Base-by-base conservation (phyloP, 2,329 filamentous ascomycete species). In the Nemania sp. region DNA sequence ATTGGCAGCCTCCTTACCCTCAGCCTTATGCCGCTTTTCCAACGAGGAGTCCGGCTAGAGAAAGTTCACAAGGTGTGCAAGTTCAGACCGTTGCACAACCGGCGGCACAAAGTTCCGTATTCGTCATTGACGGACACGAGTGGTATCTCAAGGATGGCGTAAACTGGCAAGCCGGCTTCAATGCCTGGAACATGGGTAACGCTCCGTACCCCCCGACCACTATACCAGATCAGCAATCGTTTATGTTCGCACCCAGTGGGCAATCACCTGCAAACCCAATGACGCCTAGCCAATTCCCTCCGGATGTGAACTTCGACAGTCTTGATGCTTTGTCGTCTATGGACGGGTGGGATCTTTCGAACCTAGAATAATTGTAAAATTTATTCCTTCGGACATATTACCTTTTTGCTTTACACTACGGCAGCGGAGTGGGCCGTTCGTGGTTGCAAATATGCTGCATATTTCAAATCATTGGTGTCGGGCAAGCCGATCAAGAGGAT, bases 131-230 rank as follows among this genome's bases (percentile, higher is more conserved):
- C 61, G 79, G 79, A 9, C 80, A 83, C 62, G 81, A 85, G 40
- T 87, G 82, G 81, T 83, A 85, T 65, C 71, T 86, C 18, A 84
- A 79, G 54, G 84, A 86, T 60, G 80, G 83, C 17, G 82, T 81
- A 25, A 82, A 78, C 61, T 85, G 83, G 82, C 82, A 86, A 59
- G 81, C 84, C 56, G 80, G 83, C 61, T 86, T 86, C 67, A 79
- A 84, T 56, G 73, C 77, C 2, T 86, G 83, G 83, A 79, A 78
- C 35, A 71, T 79, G 55, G 71, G 74, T 12, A 67, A 62, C 42
- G 60, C 62, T 18, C 59, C 65, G 46, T 59, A 60, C 13, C 48
- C 66, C n/a, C 54, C 68, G 6, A 67, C 71, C 54, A 72, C 67
- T 37, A 68, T 77, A 60, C 71, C 67, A 11, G 71, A 74, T 32